Evolutionary conservation across 768 basidiomycete species (phyloP), one percentile per base, ranked within the genome.

Genomic region (Hypholoma sublateritium): DNA sequence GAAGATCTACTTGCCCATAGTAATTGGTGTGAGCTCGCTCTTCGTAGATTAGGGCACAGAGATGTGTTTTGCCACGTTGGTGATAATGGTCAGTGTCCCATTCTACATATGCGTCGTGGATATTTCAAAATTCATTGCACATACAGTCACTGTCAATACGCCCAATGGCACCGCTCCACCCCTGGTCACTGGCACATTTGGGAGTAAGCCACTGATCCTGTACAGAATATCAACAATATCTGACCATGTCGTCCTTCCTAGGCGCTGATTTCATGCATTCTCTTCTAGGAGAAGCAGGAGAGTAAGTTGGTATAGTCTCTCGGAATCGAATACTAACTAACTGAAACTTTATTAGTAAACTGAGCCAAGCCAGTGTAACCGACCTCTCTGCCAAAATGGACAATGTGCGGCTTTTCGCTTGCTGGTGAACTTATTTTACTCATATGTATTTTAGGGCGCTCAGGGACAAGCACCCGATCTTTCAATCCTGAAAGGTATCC

Each of bases 21-120:
- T 66, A 86, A 93, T 71, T 92, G 87, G 82, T 87, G 87, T 70
- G 90, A 94, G 70, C 73, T 92, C 11, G 81, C 81, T 0, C 77
- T 93, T 7, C 78, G 83, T 59, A 86, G 84, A 59, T 76, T 91
- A 74, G 91, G 91, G 0, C 75, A 90, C 67, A 58, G 73, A 14
- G 77, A 89, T 42, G 87, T 92, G 14, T 93, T 93, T 71, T 86
- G 86, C 57, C 90, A 93, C 69, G 89, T 93, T 47, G 90, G 91
- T 13, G 83, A 87, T 42, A 76, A 78, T 58, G 81, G 80, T 76
- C 55, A 50, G 56, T 34, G 8, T 32, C 7, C 36, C 9, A 32
- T 51, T 28, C 32, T 9, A 2, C 12, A 46, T 14, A 41, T 5
- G 19, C 7, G 9, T 32, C 14, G 28, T 42, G 41, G 6, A 14